Conservation (phyloP, 73 alveolate species). For the Symbiodinium pilosum region DNA sequence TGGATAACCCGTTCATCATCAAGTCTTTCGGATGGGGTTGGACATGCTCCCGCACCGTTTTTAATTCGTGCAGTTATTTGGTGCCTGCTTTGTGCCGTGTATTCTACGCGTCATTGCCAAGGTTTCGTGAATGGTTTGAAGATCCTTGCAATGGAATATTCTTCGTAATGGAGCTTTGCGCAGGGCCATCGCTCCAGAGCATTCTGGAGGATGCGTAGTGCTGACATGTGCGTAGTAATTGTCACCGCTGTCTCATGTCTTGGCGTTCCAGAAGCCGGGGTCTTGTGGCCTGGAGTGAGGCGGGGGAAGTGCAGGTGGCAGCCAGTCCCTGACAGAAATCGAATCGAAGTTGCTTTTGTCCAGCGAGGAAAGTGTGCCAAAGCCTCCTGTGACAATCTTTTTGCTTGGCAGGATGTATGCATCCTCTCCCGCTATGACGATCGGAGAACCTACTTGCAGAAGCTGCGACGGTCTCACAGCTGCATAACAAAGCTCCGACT, state of each 20-base stretch:
- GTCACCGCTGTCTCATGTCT: no score
- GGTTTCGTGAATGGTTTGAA: conserved; percentile 91
- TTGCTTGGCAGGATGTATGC: conserved; percentile 37
- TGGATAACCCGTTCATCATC: conserved; percentile 81
- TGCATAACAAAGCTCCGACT: no score
- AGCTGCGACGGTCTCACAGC: conserved; percentile 38
- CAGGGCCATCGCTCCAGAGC: conserved; percentile 59
- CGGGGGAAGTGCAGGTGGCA: no score
- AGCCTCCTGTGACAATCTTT: not conserved
- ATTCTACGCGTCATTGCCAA: not conserved
- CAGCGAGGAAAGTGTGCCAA: no score
- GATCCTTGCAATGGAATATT: conserved; percentile 61
- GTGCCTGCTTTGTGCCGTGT: not conserved
- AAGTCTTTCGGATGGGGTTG: not conserved
- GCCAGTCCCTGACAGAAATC: no score
- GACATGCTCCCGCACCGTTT: no score
- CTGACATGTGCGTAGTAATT: no score
- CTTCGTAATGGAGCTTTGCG: conserved; percentile 72
- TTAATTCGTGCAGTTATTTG: no score
- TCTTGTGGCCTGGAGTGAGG: no score
- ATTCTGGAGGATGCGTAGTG: conserved; percentile 82
- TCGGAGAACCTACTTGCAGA: conserved; percentile 18
- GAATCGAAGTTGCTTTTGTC: no score
- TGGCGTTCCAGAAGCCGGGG: no score
- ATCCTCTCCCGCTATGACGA: not conserved